Percentiles rank a stretch among this genome's conserved stretches.
Evolutionary conservation across 2,329 filamentous ascomycete genomes (phyloP).

Genomic region (Myriangium duriaei): DNA sequence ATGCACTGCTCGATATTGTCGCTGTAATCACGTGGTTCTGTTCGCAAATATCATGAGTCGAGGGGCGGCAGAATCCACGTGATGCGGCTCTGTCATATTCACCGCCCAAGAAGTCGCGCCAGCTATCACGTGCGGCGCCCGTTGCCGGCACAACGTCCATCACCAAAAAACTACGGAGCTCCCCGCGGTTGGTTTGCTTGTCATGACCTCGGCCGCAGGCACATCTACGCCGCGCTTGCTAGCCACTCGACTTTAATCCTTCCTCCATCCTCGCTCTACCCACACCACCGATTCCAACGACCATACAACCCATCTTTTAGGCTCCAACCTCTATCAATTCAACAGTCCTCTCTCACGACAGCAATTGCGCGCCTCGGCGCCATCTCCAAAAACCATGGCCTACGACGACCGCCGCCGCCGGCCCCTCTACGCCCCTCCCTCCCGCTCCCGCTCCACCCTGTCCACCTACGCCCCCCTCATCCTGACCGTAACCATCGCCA

Average conservation of each 20-base stretch:
- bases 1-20: too few species aligned
- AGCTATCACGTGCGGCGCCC: background rate
- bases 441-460: constrained; percentile 46
- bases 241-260: background rate
- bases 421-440: constrained; percentile 25
- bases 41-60: too few species aligned
- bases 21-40: too few species aligned
- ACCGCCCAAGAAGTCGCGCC: too few species aligned
- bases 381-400: background rate
- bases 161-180: constrained; percentile 8
- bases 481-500: constrained; percentile 76
- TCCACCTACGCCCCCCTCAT: constrained; percentile 83
- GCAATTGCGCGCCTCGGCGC: constrained; percentile 9
- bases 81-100: too few species aligned
- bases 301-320: too few species aligned
- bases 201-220: too few species aligned
- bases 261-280: too few species aligned
- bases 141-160: constrained; percentile 8
- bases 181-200: too few species aligned
- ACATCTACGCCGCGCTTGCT: background rate
- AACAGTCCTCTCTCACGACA: too few species aligned
- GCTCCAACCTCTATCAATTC: background rate
- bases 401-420: constrained; percentile 36
- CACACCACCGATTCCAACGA: too few species aligned
- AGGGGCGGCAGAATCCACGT: too few species aligned